phyloP scores from a whole-genome alignment of 2,329 filamentous ascomycete genomes.

The Aspergillus uvarum region DNA sequence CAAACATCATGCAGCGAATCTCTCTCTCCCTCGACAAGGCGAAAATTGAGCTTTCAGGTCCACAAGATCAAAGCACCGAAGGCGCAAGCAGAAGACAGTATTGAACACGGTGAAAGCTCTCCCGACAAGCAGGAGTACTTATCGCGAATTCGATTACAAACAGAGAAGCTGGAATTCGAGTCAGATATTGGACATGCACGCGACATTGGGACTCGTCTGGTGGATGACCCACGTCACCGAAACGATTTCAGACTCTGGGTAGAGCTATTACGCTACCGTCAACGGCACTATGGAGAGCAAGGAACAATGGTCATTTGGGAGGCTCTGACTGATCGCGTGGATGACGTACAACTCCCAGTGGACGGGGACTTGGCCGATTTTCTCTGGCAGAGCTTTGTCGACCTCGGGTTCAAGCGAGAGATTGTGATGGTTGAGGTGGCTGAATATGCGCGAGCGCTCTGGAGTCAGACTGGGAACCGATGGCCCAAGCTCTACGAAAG shows the following conservation, averaged over 20 bases:
- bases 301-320: conserved; percentile 46
- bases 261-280: conserved; percentile 45
- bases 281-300: conserved; percentile 44
- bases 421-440: conserved; percentile 35
- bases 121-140: background rate
- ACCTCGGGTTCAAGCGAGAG: conserved; percentile 35
- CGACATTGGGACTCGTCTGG: conserved; percentile 38
- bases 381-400: conserved; percentile 44
- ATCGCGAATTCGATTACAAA: conserved; percentile 26
- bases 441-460: conserved; percentile 42
- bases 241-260: conserved; percentile 47
- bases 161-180: conserved; percentile 42
- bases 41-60: conserved; percentile 14
- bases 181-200: conserved; percentile 41
- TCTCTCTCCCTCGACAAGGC: conserved; percentile 7
- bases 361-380: conserved; percentile 38
- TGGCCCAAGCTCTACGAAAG: conserved; percentile 39
- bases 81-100: conserved; percentile 1
- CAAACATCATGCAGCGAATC: conserved; percentile 4
- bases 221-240: conserved; percentile 34
- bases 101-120: background rate
- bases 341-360: conserved; percentile 37
- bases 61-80: conserved; percentile 30
- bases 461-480: conserved; percentile 38
- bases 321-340: conserved; percentile 34